Conservation (phyloP, 495 filamentous ascomycete species). For the Alectoria sarmentosa region DNA sequence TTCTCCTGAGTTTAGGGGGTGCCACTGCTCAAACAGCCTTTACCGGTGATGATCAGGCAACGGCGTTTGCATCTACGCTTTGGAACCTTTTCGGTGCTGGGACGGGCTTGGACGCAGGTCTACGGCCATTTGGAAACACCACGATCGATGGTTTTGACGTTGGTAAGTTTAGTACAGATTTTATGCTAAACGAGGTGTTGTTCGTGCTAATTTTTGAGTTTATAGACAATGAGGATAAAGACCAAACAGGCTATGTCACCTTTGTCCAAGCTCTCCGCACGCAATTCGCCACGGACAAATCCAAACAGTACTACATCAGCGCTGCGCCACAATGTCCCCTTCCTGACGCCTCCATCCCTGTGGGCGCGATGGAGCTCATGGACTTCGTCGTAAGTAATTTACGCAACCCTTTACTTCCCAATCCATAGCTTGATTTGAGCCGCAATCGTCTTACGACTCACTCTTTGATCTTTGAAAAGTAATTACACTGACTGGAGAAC, state of each 20-base stretch:
- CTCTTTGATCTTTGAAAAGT: not conserved
- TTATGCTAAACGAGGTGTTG: no score
- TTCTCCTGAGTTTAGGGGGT: conserved; percentile 46
- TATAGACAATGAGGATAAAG: conserved; percentile 30
- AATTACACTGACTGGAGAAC: not conserved
- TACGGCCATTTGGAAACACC: conserved; percentile 46
- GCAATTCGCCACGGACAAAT: conserved; percentile 37
- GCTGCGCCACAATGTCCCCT: conserved; percentile 51
- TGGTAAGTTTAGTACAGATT: conserved; percentile 31
- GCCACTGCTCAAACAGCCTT: conserved; percentile 37
- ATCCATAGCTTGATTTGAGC: not conserved
- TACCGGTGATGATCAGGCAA: conserved; percentile 36
- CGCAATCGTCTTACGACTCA: not conserved
- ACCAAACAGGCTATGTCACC: conserved; percentile 34
- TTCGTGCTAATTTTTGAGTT: conserved; percentile 2
- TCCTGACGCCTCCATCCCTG: conserved; percentile 47
- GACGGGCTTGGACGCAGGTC: conserved; percentile 26
- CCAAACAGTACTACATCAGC: conserved; percentile 47
- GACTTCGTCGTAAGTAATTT: conserved; percentile 33
- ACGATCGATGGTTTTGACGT: conserved; percentile 56
- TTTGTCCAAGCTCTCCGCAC: conserved; percentile 42
- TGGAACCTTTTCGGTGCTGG: conserved; percentile 49
- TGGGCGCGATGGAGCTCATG: conserved; percentile 29
- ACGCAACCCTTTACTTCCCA: not conserved
- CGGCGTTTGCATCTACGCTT: conserved; percentile 41